Percentiles rank a stretch among this genome's conserved stretches.
Conservation (phyloP, 768 basidiomycete genomes). For the Dictyophora rubrovolvata region DNA sequence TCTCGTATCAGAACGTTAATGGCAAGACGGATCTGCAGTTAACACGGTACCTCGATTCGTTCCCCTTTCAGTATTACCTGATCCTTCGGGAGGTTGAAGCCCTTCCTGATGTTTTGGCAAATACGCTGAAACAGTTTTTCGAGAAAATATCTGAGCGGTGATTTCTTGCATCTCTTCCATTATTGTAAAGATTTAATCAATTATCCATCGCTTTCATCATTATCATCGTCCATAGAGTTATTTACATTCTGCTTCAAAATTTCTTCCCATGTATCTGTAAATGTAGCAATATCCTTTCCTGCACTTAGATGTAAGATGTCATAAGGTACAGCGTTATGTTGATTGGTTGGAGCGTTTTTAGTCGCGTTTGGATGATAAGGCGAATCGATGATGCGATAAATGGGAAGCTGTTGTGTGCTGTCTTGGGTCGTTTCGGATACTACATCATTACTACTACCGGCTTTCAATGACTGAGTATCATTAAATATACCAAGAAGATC, state of each 20-base stretch:
- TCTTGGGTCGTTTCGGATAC: constrained; percentile 5
- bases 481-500: constrained; percentile 43
- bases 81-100: constrained; percentile 87
- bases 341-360: constrained; percentile 60
- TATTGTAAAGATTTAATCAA: not conserved
- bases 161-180: not conserved
- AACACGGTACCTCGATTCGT: constrained; percentile 85
- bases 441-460: not conserved
- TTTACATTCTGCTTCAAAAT: constrained; percentile 29
- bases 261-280: constrained; percentile 56
- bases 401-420: constrained; percentile 16
- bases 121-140: constrained; percentile 87
- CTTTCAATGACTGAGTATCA: not conserved
- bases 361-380: constrained; percentile 57
- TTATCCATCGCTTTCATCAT: not conserved
- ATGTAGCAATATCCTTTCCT: constrained; percentile 63
- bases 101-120: constrained; percentile 79
- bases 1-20: constrained; percentile 64
- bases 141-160: constrained; percentile 65
- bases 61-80: constrained; percentile 97
- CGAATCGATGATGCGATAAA: constrained; percentile 63
- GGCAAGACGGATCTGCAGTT: constrained; percentile 82
- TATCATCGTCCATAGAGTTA: not conserved
- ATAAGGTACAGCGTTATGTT: constrained; percentile 86
- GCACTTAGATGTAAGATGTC: constrained; percentile 76